A percentile compares a stretch with the other conserved stretches of the same genome.
These are phyloP conservation scores for Lodderomyces oxycetoniae DNA, from an alignment of 1,139 yeast species.

Conservation along the genomic window DNA sequence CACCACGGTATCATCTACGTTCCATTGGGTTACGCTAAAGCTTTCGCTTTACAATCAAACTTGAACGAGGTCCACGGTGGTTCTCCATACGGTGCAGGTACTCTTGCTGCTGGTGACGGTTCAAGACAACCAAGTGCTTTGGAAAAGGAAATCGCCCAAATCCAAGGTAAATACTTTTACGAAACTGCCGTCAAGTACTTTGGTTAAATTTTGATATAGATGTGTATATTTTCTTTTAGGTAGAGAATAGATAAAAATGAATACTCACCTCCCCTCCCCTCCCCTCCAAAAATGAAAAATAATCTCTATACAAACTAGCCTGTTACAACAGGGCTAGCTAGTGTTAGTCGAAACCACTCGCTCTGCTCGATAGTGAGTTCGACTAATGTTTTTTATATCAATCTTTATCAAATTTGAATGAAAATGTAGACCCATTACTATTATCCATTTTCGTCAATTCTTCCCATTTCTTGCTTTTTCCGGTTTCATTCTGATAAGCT, in stretches of 20 bases:
- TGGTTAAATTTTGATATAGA: neutral
- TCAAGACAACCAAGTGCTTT: conserved; percentile 38
- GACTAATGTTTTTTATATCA: too few species aligned
- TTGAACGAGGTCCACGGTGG: conserved; percentile 43
- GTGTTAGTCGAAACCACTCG: too few species aligned
- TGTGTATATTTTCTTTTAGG: neutral
- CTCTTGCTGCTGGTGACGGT: conserved; percentile 46
- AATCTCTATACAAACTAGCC: too few species aligned
- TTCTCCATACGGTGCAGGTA: conserved; percentile 51
- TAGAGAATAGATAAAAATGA: too few species aligned
- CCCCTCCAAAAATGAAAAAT: too few species aligned
- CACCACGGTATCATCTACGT: conserved; percentile 51
- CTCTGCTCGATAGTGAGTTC: too few species aligned
- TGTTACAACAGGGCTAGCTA: too few species aligned
- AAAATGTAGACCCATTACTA: neutral
- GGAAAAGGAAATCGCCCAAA: conserved; percentile 36
- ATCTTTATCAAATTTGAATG: neutral
- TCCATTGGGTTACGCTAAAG: conserved; percentile 43
- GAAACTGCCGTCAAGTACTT: conserved; percentile 27
- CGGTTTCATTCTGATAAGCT: conserved; percentile 15
- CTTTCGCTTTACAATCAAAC: conserved; percentile 28
- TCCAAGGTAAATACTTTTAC: conserved; percentile 43
- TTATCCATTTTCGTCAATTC: conserved; percentile 15
- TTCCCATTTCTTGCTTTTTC: conserved; percentile 24
- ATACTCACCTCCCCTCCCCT: too few species aligned